Evolutionary conservation across 768 basidiomycete species (phyloP).

Genomic region (Suillus subluteus): DNA sequence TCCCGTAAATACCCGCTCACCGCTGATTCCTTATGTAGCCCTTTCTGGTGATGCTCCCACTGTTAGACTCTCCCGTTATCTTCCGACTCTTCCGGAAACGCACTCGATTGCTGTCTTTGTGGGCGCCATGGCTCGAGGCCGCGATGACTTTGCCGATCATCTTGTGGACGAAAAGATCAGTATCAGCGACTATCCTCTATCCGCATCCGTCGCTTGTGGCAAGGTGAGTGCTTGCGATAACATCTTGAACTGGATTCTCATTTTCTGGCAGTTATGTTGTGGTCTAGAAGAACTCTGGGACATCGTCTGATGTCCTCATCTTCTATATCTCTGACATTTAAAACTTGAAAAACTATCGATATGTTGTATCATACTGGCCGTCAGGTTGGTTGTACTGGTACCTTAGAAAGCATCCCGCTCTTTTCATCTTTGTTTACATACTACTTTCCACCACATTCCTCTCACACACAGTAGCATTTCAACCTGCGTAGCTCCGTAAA

Average conservation of each 20-base stretch:
- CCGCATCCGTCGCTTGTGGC: constrained; percentile 94
- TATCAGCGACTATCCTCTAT: constrained; percentile 91
- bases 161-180: constrained; percentile 96
- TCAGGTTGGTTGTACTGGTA: constrained; percentile 16
- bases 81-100: constrained; percentile 83
- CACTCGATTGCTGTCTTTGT: constrained; percentile 95
- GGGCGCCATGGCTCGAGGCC: constrained; percentile 96
- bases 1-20: neutral
- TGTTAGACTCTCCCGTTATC: constrained; percentile 77
- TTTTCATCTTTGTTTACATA: constrained; percentile 16
- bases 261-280: constrained; percentile 72
- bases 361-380: constrained; percentile 6
- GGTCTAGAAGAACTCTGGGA: constrained; percentile 96
- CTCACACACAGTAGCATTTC: constrained; percentile 32
- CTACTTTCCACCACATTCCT: constrained; percentile 7
- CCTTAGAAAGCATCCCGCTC: constrained; percentile 14
- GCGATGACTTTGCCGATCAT: constrained; percentile 95
- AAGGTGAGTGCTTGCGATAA: constrained; percentile 62
- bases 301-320: constrained; percentile 57
- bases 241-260: constrained; percentile 6
- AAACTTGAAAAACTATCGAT: constrained; percentile 20
- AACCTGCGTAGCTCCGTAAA: constrained; percentile 34
- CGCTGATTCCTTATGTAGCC: constrained; percentile 47
- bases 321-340: constrained; percentile 4
- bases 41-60: constrained; percentile 91